phyloP scores from a whole-genome alignment of 495 filamentous ascomycete species.

The Paragyromitra xinjiangensis region DNA sequence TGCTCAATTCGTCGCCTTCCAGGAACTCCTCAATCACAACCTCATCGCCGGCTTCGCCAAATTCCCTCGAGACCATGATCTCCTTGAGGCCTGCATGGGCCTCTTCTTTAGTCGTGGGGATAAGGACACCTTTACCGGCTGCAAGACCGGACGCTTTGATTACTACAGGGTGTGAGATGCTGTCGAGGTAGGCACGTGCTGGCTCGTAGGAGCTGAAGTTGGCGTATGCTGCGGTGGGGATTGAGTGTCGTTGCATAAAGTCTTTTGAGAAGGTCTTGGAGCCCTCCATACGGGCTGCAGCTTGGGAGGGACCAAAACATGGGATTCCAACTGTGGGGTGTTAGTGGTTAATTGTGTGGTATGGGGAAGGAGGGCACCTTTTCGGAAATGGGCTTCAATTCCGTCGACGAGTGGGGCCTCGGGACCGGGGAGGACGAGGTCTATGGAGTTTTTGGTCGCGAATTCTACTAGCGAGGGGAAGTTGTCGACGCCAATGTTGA shows the following conservation, averaged over 20 bases:
- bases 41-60: conserved; percentile 80
- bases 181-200: conserved; percentile 79
- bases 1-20: conserved; percentile 89
- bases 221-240: conserved; percentile 88
- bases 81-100: conserved; percentile 81
- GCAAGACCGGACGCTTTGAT: conserved; percentile 90
- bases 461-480: conserved; percentile 79
- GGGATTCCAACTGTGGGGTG: conserved; percentile 70
- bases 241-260: conserved; percentile 91
- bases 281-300: conserved; percentile 90
- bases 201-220: conserved; percentile 85
- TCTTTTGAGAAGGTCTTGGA: conserved; percentile 98
- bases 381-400: conserved; percentile 82
- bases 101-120: conserved; percentile 81
- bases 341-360: neutral
- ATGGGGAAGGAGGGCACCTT: conserved; percentile 58
- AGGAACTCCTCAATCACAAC: conserved; percentile 97
- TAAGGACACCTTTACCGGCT: conserved; percentile 90
- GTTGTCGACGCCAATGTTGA: conserved; percentile 72
- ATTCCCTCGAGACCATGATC: conserved; percentile 89
- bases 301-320: conserved; percentile 86
- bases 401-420: conserved; percentile 95
- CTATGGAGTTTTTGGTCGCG: conserved; percentile 75
- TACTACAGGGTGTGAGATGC: conserved; percentile 77
- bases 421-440: conserved; percentile 88